Percentiles rank a stretch among this genome's conserved stretches.
Conservation (phyloP, 495 filamentous ascomycete genomes). For the Aspergillus wentii region DNA sequence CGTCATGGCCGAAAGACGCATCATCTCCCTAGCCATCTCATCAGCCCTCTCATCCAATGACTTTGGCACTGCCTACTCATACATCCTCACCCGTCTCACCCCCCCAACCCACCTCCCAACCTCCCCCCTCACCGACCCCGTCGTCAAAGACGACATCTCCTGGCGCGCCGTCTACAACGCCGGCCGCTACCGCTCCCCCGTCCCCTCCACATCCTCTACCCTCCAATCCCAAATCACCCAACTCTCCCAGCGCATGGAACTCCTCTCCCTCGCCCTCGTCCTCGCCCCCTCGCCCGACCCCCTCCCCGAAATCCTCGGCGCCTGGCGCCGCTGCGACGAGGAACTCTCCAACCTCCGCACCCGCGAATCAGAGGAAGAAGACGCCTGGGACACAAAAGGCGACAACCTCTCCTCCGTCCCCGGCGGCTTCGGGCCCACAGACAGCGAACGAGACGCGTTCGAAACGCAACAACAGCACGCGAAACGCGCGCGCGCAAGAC, state of each 20-base stretch:
- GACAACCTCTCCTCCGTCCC: slow-evolving; percentile 55
- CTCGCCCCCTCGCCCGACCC: slow-evolving; percentile 68
- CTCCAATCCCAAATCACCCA: slow-evolving; percentile 35
- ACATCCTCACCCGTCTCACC: slow-evolving; percentile 67
- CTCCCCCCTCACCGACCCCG: slow-evolving; percentile 20
- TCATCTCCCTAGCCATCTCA: slow-evolving; percentile 85
- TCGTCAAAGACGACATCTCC: slow-evolving; percentile 66
- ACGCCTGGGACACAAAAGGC: slow-evolving; percentile 64
- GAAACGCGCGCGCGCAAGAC: slow-evolving; percentile 32
- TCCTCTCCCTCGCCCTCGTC: slow-evolving; percentile 77
- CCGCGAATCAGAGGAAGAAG: slow-evolving; percentile 68
- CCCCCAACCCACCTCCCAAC: slow-evolving; percentile 29
- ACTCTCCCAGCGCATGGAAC: slow-evolving; percentile 75
- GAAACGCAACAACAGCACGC: slow-evolving; percentile 37
- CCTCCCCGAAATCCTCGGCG: slow-evolving; percentile 77
- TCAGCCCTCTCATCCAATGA: slow-evolving; percentile 82
- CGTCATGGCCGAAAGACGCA: slow-evolving; percentile 55
- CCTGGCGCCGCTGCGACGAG: slow-evolving; percentile 84
- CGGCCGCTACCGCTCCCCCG: slow-evolving; percentile 64
- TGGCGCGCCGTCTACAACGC: slow-evolving; percentile 92
- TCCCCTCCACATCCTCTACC: slow-evolving; percentile 17
- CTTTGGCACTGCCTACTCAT: slow-evolving; percentile 96
- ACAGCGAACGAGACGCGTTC: slow-evolving; percentile 42
- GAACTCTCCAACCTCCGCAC: slow-evolving; percentile 66
- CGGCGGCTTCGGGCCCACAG: slow-evolving; percentile 54